Percentiles rank a stretch among this genome's conserved stretches.
Conservation (phyloP, 441 rosid genomes). For the Daphne laureola region DNA sequence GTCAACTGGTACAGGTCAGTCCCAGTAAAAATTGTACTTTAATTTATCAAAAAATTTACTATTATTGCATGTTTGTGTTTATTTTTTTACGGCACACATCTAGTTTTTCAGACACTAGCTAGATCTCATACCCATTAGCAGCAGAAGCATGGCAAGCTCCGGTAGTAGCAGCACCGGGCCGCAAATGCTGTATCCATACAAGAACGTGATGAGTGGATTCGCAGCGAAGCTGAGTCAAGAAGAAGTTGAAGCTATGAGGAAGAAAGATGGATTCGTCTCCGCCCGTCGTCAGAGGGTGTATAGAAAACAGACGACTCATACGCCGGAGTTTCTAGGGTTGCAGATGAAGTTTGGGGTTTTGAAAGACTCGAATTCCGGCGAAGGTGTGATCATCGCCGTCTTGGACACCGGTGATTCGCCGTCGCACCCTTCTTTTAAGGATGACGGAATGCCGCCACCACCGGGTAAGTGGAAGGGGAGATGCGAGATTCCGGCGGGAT, state of each 20-base stretch:
- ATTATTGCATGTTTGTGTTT: too few species aligned
- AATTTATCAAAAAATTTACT: too few species aligned
- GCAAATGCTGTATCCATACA: constrained; percentile 23
- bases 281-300: constrained; percentile 20
- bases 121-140: constrained; percentile 25
- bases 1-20: constrained; percentile 29
- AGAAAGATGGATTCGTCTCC: constrained; percentile 28
- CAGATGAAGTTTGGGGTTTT: constrained; percentile 20
- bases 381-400: constrained; percentile 38
- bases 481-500: constrained; percentile 24
- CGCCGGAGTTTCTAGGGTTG: constrained; percentile 33
- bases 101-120: too few species aligned
- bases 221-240: constrained; percentile 30
- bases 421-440: constrained; percentile 38
- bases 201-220: constrained; percentile 31
- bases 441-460: constrained; percentile 37
- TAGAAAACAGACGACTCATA: constrained; percentile 25
- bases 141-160: neutral
- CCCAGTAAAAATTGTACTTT: too few species aligned
- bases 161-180: neutral
- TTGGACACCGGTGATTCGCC: constrained; percentile 34
- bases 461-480: constrained; percentile 38
- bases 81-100: too few species aligned
- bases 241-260: constrained; percentile 24
- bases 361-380: constrained; percentile 26